Base-by-base conservation (phyloP, 495 filamentous ascomycete genomes). In the Endocarpon pusillum region DNA sequence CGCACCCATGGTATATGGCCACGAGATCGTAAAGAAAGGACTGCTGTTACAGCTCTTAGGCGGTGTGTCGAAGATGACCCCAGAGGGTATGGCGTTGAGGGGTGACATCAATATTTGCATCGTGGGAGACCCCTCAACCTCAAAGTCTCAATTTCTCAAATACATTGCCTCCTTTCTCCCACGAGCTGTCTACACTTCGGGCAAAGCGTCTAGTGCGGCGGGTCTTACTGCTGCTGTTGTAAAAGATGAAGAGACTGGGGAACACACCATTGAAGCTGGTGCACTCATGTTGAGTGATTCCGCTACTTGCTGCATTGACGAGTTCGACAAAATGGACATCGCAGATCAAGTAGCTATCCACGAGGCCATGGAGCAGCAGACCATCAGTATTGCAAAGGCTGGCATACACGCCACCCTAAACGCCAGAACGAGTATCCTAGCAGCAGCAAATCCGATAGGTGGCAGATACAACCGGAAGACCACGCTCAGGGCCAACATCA, bases 331-430 rank as follows among this genome's bases (percentile, higher is more conserved):
- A 60, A 99, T 99, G 89, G 89, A 99, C 48, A 81, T 99, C 34
- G 70, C 61, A 31, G 89, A 99, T 57, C 89, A 99, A 61, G 89
- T 99, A 30, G 89, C 89, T 42, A 96, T 99, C 54, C 89, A 99
- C 71, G 89, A 99, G 70, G 91, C 91, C 35, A 99, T 99, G 89
- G 89, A 99, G 68, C 89, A 99, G 59, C 89, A 99, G 61, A 99
- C 89, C 14, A 99, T 99, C 44, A 94, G 87, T 15, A 99, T 99
- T 52, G 89, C 89, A 39, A 99, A 99, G 50, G 89, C 89, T 3
- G 89, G 89, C 47, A 99, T 99, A 40, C 89, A 99, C 52, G 92
- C 89, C 2, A 99, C 89, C 0, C 74, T 99, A 25, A 99, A 96
- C 45, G 89, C 89, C 1, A 64, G 89, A 19, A 94, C 89, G 3